phyloP scores from a whole-genome alignment of 1,139 yeast species.

The Sugiyamaella japonica region DNA sequence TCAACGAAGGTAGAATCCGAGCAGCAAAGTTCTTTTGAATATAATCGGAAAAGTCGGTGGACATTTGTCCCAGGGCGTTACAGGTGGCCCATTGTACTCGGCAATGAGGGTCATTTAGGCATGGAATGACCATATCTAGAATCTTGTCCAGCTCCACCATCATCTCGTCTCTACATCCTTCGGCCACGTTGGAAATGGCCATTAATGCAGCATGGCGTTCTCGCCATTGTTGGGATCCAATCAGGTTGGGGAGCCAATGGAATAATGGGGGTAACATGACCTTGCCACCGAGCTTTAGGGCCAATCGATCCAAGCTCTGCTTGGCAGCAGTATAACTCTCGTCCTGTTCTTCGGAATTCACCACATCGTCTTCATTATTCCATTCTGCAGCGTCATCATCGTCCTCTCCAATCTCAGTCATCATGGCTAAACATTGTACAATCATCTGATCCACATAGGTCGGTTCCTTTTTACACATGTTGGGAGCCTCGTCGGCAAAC shows the following conservation, averaged over 20 bases:
- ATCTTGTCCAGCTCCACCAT: constrained; percentile 78
- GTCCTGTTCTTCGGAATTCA: constrained; percentile 82
- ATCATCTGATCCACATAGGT: constrained; percentile 73
- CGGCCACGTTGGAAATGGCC: constrained; percentile 97
- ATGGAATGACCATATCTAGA: constrained; percentile 79
- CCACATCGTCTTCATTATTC: constrained; percentile 77
- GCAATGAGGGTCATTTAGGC: constrained; percentile 78
- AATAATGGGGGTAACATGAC: constrained; percentile 82
- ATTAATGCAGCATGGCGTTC: constrained; percentile 95
- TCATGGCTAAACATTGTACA: constrained; percentile 71
- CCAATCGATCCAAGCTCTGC: constrained; percentile 86
- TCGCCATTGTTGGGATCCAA: constrained; percentile 77
- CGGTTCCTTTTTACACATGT: constrained; percentile 85
- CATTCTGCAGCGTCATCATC: constrained; percentile 82
- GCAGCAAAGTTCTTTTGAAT: constrained; percentile 81
- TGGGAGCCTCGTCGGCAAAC: constrained; percentile 90
- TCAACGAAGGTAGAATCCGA: constrained; percentile 81
- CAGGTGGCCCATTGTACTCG: constrained; percentile 97
- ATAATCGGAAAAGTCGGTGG: constrained; percentile 93
- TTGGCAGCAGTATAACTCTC: constrained; percentile 89
- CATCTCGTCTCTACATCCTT: constrained; percentile 91
- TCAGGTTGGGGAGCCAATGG: constrained; percentile 82
- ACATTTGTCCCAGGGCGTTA: constrained; percentile 94
- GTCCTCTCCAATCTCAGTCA: constrained; percentile 90
- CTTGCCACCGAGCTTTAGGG: constrained; percentile 81